Base-by-base conservation (phyloP, 495 filamentous ascomycete species). In the Daldinia decipiens region DNA sequence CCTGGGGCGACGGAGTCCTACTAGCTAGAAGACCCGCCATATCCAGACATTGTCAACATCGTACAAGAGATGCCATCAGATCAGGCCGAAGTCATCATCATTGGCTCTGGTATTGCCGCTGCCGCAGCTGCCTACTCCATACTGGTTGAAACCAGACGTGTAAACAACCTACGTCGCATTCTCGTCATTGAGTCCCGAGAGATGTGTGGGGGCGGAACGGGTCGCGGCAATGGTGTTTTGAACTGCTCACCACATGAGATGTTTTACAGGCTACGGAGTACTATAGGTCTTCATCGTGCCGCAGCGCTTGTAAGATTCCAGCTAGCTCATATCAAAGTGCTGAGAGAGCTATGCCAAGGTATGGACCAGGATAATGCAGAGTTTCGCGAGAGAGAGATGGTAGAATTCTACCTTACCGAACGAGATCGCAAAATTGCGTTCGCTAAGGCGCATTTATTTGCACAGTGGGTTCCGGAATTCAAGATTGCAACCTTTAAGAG, bases 81-180 rank as follows among this genome's bases (percentile, higher is more conserved):
- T 1, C 74, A 77, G 2, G 80, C 78, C 26, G 84, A 91, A 64
- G 78, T 84, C 47, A 81, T 87, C 15, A 83, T 92, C 51, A 85
- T 92, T 50, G 89, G 89, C 40, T 88, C 86, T 5, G 89, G 89
- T 0, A 89, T 91, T 58, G 87, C 88, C 5, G 87, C 87, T 5
- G 78, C 85, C 0, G 79, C 83, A 0, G 79, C 90, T 6, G 85
- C 87, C 1, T 81, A 79, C 62, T 83, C 82, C 1, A 67, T 89
- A 4, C 74, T 90, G n/a, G 5, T 17, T 24, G 59, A 74, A 34
- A 38, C 29, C 17, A 13, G 17, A 13, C 21, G 51, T 21, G 21
- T 9, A 32, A n/a, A 62, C 7, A 38, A 17, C 6, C 12, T 43
- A 40, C 56, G 31, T 7, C 69, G 77, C 24, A 59, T 83, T 19